phyloP scores from a whole-genome alignment of 2,329 filamentous ascomycete genomes.

The Alternaria burnsii region DNA sequence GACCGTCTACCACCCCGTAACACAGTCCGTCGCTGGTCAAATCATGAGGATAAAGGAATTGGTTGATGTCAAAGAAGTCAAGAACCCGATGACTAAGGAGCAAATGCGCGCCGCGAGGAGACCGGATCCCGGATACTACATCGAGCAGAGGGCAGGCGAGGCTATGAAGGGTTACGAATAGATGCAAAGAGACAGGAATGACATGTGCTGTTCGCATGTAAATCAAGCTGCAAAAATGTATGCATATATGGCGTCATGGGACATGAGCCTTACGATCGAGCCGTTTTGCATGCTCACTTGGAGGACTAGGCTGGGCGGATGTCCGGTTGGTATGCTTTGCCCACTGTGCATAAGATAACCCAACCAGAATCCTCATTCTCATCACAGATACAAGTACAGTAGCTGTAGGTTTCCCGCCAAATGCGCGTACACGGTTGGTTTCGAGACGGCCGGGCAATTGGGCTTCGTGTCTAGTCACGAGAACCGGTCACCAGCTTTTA shows the following conservation, averaged over 20 bases:
- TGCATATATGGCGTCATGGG: not conserved
- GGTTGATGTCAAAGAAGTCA: conserved; percentile 82
- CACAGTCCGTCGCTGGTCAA: conserved; percentile 82
- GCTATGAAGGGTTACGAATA: conserved; percentile 29
- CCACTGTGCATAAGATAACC: not conserved
- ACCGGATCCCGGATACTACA: conserved; percentile 81
- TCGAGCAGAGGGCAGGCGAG: conserved; percentile 65
- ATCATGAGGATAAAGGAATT: conserved; percentile 95
- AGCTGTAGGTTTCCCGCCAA: too few relatives aligned
- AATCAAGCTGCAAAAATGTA: not conserved
- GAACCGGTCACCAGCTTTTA: too few relatives aligned
- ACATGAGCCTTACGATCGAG: not conserved
- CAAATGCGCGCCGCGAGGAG: conserved; percentile 76
- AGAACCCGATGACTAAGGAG: conserved; percentile 66
- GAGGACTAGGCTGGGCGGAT: not conserved
- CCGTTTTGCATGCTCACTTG: not conserved
- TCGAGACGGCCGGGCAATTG: too few relatives aligned
- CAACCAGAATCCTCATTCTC: not conserved
- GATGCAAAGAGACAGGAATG: not conserved
- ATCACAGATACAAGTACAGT: too few relatives aligned
- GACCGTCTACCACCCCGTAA: conserved; percentile 89
- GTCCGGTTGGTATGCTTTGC: not conserved
- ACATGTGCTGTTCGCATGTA: not conserved
- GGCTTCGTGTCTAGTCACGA: too few relatives aligned
- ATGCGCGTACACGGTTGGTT: too few relatives aligned